These are phyloP conservation scores for Penicillium verhagenii DNA, from an alignment of 495 filamentous ascomycete genomes.

Conservation along the genomic window DNA sequence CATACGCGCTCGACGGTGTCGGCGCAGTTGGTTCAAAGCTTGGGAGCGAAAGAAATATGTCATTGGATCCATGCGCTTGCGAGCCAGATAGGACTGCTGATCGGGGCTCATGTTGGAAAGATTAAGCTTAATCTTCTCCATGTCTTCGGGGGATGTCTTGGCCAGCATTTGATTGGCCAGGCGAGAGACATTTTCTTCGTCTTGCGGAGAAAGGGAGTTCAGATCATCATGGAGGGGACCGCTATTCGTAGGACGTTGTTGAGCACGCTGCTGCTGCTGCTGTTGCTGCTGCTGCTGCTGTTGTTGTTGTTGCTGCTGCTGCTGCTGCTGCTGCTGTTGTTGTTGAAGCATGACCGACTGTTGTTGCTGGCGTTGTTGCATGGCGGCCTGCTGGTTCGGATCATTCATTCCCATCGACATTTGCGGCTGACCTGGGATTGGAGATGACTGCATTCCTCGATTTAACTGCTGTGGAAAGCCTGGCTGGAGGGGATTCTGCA, in stretches of 20 bases:
- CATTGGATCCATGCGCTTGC: conserved; percentile 47
- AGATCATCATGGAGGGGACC: conserved; percentile 36
- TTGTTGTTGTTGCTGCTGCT: conserved; percentile 26
- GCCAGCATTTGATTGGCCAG: conserved; percentile 41
- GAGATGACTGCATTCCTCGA: conserved; percentile 52
- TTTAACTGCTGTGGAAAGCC: conserved; percentile 54
- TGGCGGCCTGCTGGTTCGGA: conserved; percentile 38
- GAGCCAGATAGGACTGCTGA: conserved; percentile 39
- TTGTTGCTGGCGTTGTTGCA: conserved; percentile 34
- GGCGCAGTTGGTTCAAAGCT: conserved; percentile 39
- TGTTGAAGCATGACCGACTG: conserved; percentile 30
- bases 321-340: conserved; percentile 33
- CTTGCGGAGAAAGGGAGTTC: conserved; percentile 37
- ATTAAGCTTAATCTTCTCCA: conserved; percentile 45
- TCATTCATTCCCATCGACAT: conserved; percentile 49
- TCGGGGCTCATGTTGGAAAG: conserved; percentile 44
- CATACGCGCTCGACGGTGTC: conserved; percentile 33
- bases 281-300: conserved; percentile 33
- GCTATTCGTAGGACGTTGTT: conserved; percentile 32
- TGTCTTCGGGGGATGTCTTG: conserved; percentile 41
- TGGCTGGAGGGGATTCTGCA: conserved; percentile 39
- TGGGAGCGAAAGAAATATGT: conserved; percentile 51
- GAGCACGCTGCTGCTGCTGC: conserved; percentile 32
- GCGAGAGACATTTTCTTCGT: conserved; percentile 43
- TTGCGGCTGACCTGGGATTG: conserved; percentile 44